phyloP scores from a whole-genome alignment of 164 flowering plant genomes.

The Magnolia kwangsiensis region DNA sequence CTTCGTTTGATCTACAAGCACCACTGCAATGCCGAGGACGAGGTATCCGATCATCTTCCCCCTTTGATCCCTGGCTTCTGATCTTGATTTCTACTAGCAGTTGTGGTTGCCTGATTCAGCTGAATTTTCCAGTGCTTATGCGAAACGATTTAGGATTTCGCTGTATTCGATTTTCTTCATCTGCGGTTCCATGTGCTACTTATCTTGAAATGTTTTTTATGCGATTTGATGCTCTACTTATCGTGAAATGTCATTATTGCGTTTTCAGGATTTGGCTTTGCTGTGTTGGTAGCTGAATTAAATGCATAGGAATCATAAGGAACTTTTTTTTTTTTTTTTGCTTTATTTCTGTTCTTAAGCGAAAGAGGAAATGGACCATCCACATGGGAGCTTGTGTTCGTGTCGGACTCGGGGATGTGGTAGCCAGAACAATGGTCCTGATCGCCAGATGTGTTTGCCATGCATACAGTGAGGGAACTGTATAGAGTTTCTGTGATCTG shows the following conservation, averaged over 20 bases:
- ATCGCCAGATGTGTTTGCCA: background rate
- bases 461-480: too few species aligned
- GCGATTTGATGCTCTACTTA: background rate
- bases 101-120: background rate
- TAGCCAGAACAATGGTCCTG: too few species aligned
- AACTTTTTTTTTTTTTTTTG: too few species aligned
- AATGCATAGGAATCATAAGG: background rate
- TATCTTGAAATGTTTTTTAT: background rate
- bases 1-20: conserved; percentile 70
- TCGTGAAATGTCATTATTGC: background rate
- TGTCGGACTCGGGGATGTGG: background rate
- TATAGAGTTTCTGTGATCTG: background rate
- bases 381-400: background rate
- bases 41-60: conserved; percentile 37
- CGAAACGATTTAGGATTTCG: background rate
- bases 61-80: background rate
- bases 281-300: background rate
- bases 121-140: background rate
- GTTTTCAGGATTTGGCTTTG: background rate
- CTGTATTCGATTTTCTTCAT: background rate
- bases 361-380: too few species aligned
- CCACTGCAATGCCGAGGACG: conserved; percentile 92
- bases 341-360: too few species aligned
- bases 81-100: background rate
- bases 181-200: background rate